Evolutionary conservation across 2,329 filamentous ascomycete genomes (phyloP).

Genomic region (Lizonia empirigonia): DNA sequence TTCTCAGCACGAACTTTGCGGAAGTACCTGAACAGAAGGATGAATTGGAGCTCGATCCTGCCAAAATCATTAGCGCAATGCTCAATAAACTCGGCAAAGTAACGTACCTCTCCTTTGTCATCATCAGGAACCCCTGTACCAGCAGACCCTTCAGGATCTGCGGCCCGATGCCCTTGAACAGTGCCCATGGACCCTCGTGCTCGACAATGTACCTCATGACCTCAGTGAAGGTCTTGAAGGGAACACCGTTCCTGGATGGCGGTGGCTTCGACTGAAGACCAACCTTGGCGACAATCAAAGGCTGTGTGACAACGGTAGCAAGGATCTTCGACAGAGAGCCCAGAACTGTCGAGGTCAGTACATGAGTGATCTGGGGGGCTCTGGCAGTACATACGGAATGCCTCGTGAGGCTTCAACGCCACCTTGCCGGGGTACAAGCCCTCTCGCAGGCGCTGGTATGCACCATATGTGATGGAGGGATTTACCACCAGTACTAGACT

Average conservation of each 20-base stretch:
- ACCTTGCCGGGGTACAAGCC: constrained; percentile 76
- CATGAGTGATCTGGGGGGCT: neutral
- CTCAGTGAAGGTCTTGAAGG: constrained; percentile 90
- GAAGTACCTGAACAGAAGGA: constrained; percentile 83
- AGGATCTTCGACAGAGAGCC: constrained; percentile 91
- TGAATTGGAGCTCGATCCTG: constrained; percentile 85
- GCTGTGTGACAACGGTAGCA: constrained; percentile 90
- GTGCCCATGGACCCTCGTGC: constrained; percentile 78
- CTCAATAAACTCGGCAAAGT: neutral
- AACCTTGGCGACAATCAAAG: constrained; percentile 96
- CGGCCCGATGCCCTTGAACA: constrained; percentile 96
- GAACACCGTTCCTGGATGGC: constrained; percentile 80
- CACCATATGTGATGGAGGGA: constrained; percentile 95
- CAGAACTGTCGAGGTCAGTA: constrained; percentile 64
- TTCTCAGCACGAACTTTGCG: constrained; percentile 72
- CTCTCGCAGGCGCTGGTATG: constrained; percentile 86
- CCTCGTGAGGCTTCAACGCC: constrained; percentile 80
- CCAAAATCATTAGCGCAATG: constrained; percentile 15
- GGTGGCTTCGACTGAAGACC: constrained; percentile 93
- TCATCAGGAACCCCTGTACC: constrained; percentile 97
- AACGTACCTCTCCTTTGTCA: constrained; percentile 93
- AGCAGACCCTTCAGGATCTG: constrained; percentile 92
- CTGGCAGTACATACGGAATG: constrained; percentile 73
- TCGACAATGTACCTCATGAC: constrained; percentile 94
- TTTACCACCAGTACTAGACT: constrained; percentile 95